Evolutionary conservation across 306 rosid species (phyloP).

Genomic region (Pterocarpus santalinus): DNA sequence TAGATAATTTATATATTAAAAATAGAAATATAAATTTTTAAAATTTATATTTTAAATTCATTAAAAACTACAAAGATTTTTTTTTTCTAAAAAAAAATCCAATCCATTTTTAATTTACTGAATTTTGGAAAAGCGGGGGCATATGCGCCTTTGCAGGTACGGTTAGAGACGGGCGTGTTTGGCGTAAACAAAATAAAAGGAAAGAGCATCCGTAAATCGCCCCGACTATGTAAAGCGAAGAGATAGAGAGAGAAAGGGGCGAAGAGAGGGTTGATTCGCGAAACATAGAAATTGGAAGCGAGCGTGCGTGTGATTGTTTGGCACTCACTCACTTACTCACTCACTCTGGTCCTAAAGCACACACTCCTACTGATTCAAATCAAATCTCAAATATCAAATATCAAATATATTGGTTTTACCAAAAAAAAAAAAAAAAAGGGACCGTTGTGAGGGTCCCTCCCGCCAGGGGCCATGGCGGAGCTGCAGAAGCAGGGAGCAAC

Average conservation of each 20-base stretch:
- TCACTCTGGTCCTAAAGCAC: neutral
- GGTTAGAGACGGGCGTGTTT: constrained; percentile 14
- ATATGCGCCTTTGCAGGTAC: constrained; percentile 5
- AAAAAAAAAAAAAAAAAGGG: neutral
- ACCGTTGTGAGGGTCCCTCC: neutral
- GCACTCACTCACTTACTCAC: neutral
- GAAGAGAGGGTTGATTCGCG: constrained; percentile 2
- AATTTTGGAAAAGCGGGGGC: neutral
- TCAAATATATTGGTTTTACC: neutral
- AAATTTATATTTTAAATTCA: too few species aligned
- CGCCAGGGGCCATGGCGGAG: neutral
- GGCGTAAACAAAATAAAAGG: neutral
- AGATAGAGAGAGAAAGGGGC: neutral
- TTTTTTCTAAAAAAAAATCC: too few species aligned
- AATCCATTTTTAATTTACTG: neutral
- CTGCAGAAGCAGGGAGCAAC: neutral
- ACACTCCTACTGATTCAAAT: too few species aligned
- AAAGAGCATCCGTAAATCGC: neutral
- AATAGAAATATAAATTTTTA: too few species aligned
- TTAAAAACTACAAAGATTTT: too few species aligned
- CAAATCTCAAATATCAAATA: too few species aligned
- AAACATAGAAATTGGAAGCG: neutral
- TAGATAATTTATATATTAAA: too few species aligned
- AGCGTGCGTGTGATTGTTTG: neutral
- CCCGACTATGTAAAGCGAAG: neutral